Conservation (phyloP, 345 rosid genomes). For the Hypericum androsaemum region DNA sequence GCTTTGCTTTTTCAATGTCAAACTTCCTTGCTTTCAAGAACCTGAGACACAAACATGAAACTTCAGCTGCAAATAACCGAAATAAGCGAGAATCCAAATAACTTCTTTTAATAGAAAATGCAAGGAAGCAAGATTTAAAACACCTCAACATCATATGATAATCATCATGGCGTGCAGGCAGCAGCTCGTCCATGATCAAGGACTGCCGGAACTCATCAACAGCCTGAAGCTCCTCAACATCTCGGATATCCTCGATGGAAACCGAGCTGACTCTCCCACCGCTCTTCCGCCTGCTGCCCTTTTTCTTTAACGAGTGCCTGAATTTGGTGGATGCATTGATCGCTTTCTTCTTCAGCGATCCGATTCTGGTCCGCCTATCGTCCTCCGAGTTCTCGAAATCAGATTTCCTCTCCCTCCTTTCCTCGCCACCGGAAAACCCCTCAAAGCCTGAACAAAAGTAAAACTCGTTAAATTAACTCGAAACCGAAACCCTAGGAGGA, state of each 20-base stretch:
- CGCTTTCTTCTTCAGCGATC: conserved; percentile 89
- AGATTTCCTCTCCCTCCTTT: conserved; percentile 81
- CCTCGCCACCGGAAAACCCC: conserved; percentile 81
- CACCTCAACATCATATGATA: conserved; percentile 96
- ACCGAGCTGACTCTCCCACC: conserved; percentile 94
- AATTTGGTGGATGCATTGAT: conserved; percentile 80
- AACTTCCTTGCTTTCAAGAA: conserved; percentile 88
- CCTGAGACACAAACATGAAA: conserved; percentile 23
- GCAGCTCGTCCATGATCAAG: conserved; percentile 79
- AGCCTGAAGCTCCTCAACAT: conserved; percentile 69
- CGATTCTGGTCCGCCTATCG: conserved; percentile 89
- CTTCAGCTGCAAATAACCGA: neutral
- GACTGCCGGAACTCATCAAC: conserved; percentile 87
- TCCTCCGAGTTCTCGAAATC: conserved; percentile 99
- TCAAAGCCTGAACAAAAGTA: conserved; percentile 64
- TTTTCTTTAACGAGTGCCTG: conserved; percentile 85
- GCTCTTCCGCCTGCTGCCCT: conserved; percentile 65
- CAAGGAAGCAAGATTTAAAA: neutral
- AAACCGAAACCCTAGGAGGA: neutral
- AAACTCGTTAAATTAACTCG: neutral
- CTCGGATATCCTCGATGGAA: conserved; percentile 95
- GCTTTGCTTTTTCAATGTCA: conserved; percentile 83
- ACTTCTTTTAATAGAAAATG: neutral
- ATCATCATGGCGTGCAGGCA: conserved; percentile 65
- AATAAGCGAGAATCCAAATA: neutral